Base-by-base conservation (phyloP, 108 stramenopile genomes). In the Craspedostauros australis region DNA sequence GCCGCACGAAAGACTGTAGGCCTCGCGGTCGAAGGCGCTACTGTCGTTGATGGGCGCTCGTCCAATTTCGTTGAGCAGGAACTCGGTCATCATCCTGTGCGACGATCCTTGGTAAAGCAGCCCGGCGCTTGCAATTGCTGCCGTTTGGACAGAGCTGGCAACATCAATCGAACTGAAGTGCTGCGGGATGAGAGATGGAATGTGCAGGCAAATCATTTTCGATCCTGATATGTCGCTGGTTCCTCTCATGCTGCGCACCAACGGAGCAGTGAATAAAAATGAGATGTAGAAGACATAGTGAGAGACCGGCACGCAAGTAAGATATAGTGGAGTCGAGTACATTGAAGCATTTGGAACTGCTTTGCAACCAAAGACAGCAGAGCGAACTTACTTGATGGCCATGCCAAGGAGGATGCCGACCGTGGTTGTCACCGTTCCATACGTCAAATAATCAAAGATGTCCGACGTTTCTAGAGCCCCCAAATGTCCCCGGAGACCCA, bases 121-220 rank as follows among this genome's bases (percentile, higher is more conserved):
- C 12, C 97, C 95, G 22, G 94, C 72, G 16, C 94, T 94, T 15
- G 85, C 64, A 27, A 98, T 73, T 2, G 97, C 97, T 19, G 94
- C 87, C 18, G 87, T 66, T 66, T 96, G 95, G 0, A 88, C 95
- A 14, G 86, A 50, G 16, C 79, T 75, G 6, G 95, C 80, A 26
- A 98, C 86, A 54, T 98, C 96, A 60, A 95, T 90, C 12, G 88
- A 72, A 18, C 76, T 70, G 54, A 94, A 93, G 19, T 85, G 82
- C 29, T 87, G 82, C 6, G 97, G 96, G 7, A 99, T 79, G 34
- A 99, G 68, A 20, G 94, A 89, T 8, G 96, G 98, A 44, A 99
- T 84, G 66, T 99, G 98, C 16, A 99, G 68, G 56, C 95, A 97
- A n/a, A 99, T 76, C 94, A 96, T 96, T 74, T 97, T 95, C 8